Evolutionary conservation across 2,329 filamentous ascomycete genomes (phyloP).

Genomic region (Neonectria ditissima): DNA sequence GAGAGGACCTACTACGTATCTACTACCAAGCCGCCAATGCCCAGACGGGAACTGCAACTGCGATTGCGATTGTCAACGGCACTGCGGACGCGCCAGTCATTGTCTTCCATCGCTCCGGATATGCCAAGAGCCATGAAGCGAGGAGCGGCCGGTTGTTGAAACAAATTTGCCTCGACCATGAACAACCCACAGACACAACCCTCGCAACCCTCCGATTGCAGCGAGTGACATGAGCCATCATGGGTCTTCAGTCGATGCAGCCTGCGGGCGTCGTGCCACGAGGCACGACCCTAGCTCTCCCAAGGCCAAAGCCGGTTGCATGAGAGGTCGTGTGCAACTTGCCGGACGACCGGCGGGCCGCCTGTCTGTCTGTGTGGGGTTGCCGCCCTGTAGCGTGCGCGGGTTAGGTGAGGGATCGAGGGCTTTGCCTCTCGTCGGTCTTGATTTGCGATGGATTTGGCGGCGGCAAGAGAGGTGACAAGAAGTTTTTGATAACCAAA

Average conservation of each 20-base stretch:
- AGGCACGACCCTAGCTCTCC: slow-evolving; percentile 11
- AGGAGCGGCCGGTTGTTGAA: slow-evolving; percentile 35
- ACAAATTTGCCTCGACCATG: slow-evolving; percentile 30
- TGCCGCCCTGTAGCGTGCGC: slow-evolving; percentile 16
- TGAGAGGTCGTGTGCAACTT: slow-evolving; percentile 20
- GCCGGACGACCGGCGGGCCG: slow-evolving; percentile 24
- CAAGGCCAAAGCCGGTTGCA: slow-evolving; percentile 11
- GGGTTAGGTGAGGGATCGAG: slow-evolving; percentile 8
- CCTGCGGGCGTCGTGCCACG: slow-evolving; percentile 27
- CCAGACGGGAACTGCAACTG: slow-evolving; percentile 4
- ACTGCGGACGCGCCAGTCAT: slow-evolving; percentile 20
- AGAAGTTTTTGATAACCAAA: background rate
- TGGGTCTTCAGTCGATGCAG: slow-evolving; percentile 3
- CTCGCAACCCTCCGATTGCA: slow-evolving; percentile 5
- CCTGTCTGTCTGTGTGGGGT: slow-evolving; percentile 25
- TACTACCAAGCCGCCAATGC: slow-evolving; percentile 3
- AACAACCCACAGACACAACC: slow-evolving; percentile 15
- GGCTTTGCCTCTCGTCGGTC: background rate
- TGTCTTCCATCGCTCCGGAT: slow-evolving; percentile 34
- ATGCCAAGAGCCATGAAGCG: slow-evolving; percentile 40
- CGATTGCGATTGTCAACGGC: background rate
- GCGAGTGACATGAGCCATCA: slow-evolving; percentile 11
- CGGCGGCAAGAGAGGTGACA: background rate
- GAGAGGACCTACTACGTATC: no score
- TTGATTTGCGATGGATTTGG: background rate